Conservation (phyloP, 148 eudicot species). For the Rhododendron griersonianum region DNA sequence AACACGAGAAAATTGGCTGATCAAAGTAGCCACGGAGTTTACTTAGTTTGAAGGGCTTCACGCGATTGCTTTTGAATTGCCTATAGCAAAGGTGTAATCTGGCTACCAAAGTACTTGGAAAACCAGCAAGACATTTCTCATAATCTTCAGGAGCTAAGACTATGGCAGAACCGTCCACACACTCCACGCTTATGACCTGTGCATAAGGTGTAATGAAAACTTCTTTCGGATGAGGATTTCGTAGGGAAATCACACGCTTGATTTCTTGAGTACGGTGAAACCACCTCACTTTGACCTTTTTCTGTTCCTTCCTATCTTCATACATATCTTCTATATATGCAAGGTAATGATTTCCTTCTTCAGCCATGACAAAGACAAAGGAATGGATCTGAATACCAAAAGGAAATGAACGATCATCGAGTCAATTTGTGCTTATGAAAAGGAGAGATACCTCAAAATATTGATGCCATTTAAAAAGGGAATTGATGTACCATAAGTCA, state of each 20-base stretch:
- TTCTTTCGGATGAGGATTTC: constrained; percentile 81
- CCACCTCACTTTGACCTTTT: constrained; percentile 98
- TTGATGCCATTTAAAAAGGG: neutral
- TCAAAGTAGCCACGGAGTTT: constrained; percentile 78
- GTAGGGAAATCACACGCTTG: constrained; percentile 55
- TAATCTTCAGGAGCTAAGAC: constrained; percentile 84
- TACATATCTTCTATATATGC: constrained; percentile 99
- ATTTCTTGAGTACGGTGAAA: constrained; percentile 90
- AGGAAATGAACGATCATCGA: neutral
- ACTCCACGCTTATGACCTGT: constrained; percentile 91
- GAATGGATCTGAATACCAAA: constrained; percentile 53
- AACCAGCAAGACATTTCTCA: constrained; percentile 54
- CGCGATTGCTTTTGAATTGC: constrained; percentile 68
- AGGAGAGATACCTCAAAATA: neutral
- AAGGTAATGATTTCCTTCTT: constrained; percentile 73
- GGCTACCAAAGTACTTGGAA: constrained; percentile 52
- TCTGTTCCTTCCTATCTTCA: constrained; percentile 86
- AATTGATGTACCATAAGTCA: neutral
- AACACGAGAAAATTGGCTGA: constrained; percentile 72
- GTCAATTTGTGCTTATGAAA: neutral
- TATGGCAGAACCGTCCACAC: constrained; percentile 92
- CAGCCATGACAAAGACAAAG: constrained; percentile 96
- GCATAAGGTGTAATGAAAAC: constrained; percentile 88
- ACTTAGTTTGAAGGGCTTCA: constrained; percentile 81
- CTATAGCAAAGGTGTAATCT: constrained; percentile 77